phyloP scores from a whole-genome alignment of 805 yeast species.

The Wickerhamomyces sydowiorum region DNA sequence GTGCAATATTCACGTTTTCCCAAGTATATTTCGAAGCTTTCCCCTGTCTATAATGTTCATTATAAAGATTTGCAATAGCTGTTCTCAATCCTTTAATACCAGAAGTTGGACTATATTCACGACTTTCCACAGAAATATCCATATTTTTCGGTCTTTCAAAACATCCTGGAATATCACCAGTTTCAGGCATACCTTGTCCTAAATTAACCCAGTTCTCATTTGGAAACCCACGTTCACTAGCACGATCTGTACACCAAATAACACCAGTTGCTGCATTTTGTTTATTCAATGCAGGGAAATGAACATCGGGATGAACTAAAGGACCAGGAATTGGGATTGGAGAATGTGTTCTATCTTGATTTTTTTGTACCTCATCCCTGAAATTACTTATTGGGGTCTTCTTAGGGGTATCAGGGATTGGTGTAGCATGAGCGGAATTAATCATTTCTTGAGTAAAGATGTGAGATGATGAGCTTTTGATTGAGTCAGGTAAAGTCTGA shows the following conservation, averaged over 20 bases:
- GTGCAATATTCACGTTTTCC: conserved; percentile 57
- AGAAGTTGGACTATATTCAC: conserved; percentile 58
- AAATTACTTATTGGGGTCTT: conserved; percentile 1
- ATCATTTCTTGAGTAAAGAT: conserved; percentile 12
- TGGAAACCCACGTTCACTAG: conserved; percentile 48
- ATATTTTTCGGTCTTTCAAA: conserved; percentile 45
- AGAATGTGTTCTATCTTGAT: conserved; percentile 22
- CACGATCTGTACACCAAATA: conserved; percentile 59
- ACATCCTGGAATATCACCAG: conserved; percentile 55
- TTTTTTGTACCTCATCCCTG: background rate
- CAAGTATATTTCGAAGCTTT: conserved; percentile 47
- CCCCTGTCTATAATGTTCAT: conserved; percentile 45
- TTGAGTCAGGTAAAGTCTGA: conserved; percentile 21
- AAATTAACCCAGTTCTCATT: conserved; percentile 46
- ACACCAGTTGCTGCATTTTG: conserved; percentile 58
- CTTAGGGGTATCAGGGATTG: conserved; percentile 2
- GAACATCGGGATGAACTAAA: conserved; percentile 34
- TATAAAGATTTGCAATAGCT: conserved; percentile 53
- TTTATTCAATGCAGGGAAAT: conserved; percentile 54
- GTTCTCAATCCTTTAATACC: conserved; percentile 49
- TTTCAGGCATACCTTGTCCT: conserved; percentile 65
- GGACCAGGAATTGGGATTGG: conserved; percentile 50
- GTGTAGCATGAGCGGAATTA: background rate
- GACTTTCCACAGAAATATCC: conserved; percentile 39
- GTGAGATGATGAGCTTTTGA: conserved; percentile 19